phyloP scores from a whole-genome alignment of 805 yeast genomes.

The Wickerhamomyces xylosicus region DNA sequence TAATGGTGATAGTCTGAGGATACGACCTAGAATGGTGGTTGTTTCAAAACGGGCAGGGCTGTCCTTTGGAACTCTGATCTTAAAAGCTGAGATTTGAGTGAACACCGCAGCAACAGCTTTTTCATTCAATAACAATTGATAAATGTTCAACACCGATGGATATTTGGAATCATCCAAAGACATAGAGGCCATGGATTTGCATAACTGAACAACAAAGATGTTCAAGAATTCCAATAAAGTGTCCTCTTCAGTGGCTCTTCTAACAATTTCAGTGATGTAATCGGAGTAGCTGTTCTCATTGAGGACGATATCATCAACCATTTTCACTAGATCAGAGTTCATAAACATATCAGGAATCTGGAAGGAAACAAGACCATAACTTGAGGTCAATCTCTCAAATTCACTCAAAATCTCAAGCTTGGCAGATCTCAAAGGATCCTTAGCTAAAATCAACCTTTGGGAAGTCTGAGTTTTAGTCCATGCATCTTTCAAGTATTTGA shows the following conservation, averaged over 20 bases:
- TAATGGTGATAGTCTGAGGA: constrained; percentile 67
- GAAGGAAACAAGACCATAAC: constrained; percentile 59
- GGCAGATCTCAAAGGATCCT: constrained; percentile 26
- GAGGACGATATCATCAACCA: constrained; percentile 21
- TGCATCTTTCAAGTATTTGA: constrained; percentile 35
- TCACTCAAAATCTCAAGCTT: constrained; percentile 36
- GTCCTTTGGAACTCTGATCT: constrained; percentile 28
- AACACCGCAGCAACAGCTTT: constrained; percentile 54
- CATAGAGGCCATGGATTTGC: constrained; percentile 23
- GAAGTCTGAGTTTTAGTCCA: constrained; percentile 31
- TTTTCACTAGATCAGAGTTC: constrained; percentile 17
- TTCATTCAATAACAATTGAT: constrained; percentile 45
- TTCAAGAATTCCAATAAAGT: constrained; percentile 49
- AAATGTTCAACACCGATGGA: constrained; percentile 40
- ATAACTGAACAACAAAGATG: constrained; percentile 31
- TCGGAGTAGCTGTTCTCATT: constrained; percentile 19
- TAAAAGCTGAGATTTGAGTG: constrained; percentile 45
- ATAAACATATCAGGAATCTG: constrained; percentile 49
- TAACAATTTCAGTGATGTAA: constrained; percentile 40
- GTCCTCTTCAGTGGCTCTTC: constrained; percentile 57
- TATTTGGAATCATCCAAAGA: constrained; percentile 44
- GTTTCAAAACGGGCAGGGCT: constrained; percentile 47
- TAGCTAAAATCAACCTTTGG: constrained; percentile 33
- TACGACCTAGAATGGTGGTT: constrained; percentile 65
- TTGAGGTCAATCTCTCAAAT: constrained; percentile 36